A percentile compares a stretch with the other conserved stretches of the same genome.
Evolutionary conservation across 1,139 yeast genomes (phyloP).

Genomic region (Taphrina communis): DNA sequence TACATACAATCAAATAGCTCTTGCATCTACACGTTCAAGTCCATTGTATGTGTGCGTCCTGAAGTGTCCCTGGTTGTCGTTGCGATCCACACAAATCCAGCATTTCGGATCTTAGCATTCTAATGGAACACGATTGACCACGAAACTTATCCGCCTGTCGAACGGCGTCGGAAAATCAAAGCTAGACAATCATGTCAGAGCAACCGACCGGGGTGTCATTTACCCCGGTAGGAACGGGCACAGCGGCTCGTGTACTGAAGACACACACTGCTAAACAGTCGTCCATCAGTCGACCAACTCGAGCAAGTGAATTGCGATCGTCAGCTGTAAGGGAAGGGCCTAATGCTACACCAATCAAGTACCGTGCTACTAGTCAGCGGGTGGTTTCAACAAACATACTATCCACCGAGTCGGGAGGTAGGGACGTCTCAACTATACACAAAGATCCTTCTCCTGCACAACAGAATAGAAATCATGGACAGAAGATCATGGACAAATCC

Average conservation of each 20-base stretch:
- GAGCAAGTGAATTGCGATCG: constrained; percentile 11
- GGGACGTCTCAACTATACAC: neutral
- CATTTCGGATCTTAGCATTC: too few species aligned
- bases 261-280: constrained; percentile 14
- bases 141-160: neutral
- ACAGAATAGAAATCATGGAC: neutral
- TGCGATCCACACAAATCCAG: too few species aligned
- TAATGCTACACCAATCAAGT: neutral
- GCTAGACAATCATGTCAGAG: neutral
- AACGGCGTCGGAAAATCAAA: neutral
- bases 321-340: neutral
- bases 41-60: too few species aligned
- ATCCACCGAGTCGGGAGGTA: neutral
- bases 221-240: neutral
- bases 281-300: constrained; percentile 22
- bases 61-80: too few species aligned
- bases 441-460: neutral
- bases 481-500: constrained; percentile 7
- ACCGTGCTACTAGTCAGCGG: neutral
- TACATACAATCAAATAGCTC: neutral
- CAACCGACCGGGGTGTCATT: neutral
- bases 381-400: neutral
- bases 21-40: too few species aligned
- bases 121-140: constrained; percentile 13
- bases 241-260: neutral